These are phyloP conservation scores for Juncus effusus DNA, from an alignment of 176 grass and related monocot genomes.

Conservation along the genomic window DNA sequence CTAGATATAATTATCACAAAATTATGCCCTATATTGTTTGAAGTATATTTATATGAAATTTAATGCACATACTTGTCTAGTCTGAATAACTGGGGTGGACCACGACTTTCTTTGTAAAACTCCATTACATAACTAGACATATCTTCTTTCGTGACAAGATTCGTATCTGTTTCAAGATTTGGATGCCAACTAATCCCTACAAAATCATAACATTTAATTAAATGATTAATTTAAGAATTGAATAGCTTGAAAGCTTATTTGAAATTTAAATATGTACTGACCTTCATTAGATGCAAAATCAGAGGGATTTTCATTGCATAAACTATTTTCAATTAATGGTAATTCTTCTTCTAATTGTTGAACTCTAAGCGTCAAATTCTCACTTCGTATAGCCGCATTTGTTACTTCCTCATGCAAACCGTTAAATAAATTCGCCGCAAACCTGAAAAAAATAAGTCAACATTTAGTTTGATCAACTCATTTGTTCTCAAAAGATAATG, in stretches of 20 bases:
- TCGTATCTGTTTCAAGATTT: slow-evolving; percentile 43
- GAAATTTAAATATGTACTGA: slow-evolving; percentile 27
- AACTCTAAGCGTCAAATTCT: slow-evolving; percentile 55
- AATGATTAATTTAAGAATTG: slow-evolving; percentile 1
- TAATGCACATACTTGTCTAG: slow-evolving; percentile 69
- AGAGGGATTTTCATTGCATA: slow-evolving; percentile 36
- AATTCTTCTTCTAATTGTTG: slow-evolving; percentile 76
- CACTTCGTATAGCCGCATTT: slow-evolving; percentile 51
- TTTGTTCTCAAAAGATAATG: background rate
- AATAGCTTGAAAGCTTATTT: background rate
- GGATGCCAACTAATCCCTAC: slow-evolving; percentile 65
- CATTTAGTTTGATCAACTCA: too few species aligned
- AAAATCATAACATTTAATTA: slow-evolving; percentile 24
- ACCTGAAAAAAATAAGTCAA: slow-evolving; percentile 26
- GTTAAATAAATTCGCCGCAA: slow-evolving; percentile 62
- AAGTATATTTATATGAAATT: background rate
- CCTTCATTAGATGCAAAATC: slow-evolving; percentile 53
- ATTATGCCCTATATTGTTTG: too few species aligned
- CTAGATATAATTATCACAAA: background rate
- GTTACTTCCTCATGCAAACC: slow-evolving; percentile 71
- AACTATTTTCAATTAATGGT: slow-evolving; percentile 46
- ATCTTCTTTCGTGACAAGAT: slow-evolving; percentile 53
- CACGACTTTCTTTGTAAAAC: slow-evolving; percentile 64
- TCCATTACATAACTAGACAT: slow-evolving; percentile 77
- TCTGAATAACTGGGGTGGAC: slow-evolving; percentile 81